Base-by-base conservation (phyloP, 208 protist species). In the Herpetomonas samuelpessoai region DNA sequence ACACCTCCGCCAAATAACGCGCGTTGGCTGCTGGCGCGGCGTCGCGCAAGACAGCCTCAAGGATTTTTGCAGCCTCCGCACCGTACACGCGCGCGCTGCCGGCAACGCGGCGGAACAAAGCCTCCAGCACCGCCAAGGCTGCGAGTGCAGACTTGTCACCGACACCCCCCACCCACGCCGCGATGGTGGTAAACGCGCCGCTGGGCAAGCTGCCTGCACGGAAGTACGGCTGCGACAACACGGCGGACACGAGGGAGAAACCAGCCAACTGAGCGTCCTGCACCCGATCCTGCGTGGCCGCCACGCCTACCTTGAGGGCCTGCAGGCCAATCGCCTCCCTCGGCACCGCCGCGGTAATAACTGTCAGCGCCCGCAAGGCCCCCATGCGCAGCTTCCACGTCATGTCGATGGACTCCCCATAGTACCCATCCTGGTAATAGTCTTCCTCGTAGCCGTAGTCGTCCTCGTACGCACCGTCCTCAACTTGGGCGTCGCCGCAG, bases 371-470 rank as follows among this genome's bases (percentile, higher is more conserved):
- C 12, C 73, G 71, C 28, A 68, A 27, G 14, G 72, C 55, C 58
- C 68, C 69, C 46, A 72, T 65, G 35, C 83, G 78, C 48, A 83
- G 25, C 55, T 69, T 81, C 83, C 83, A 89, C 51, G 78, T 78
- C 27, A 69, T 60, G 54, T 86, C 79, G 12, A 57, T 57, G 25
- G 51, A 52, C 18, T 62, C n/a, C 10, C 62, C 65, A 57, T 65
- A 56, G 30, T 76, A 69, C 57, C 77, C 67, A 26, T 81, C 65
- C 24, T 72, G 57, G 57, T 76, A 79, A 30, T 72, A 68, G 44
- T 71, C 60, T 39, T 76, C 73, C 25, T 71, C 62, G 49, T 71
- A 50, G 41, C 59, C 68, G 63, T 68, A 71, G 27, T 39, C 46
- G 18, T 55, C 60, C 46, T 7, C 47, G 22, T 56, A 25, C 2